These are phyloP conservation scores for Fraxinus velutina DNA, from an alignment of 305 asterid species.

Conservation along the genomic window DNA sequence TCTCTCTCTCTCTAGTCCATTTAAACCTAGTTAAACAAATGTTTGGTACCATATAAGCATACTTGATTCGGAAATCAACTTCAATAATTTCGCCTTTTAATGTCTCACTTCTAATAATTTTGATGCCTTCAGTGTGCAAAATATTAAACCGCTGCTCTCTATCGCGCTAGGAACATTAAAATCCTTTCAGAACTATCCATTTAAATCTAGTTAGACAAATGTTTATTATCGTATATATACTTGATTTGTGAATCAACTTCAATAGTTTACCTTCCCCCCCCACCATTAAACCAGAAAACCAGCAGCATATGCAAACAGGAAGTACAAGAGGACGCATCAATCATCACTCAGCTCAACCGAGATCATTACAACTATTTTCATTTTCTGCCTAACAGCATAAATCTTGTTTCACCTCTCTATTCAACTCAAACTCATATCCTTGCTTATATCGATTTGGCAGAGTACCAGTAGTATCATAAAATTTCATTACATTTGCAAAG, in stretches of 20 bases:
- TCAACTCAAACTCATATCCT: neutral
- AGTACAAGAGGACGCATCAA: neutral
- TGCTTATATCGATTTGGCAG: neutral
- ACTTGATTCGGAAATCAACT: neutral
- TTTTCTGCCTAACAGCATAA: neutral
- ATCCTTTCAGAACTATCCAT: neutral
- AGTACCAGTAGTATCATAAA: neutral
- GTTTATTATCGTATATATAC: neutral
- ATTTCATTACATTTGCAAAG: neutral
- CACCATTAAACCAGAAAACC: neutral
- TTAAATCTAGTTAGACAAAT: neutral
- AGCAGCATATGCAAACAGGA: neutral
- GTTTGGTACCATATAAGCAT: neutral
- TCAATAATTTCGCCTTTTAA: neutral
- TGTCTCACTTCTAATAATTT: neutral
- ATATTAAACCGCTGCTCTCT: neutral
- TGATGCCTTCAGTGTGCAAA: neutral
- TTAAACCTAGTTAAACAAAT: neutral
- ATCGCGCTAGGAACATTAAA: neutral
- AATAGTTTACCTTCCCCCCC: neutral
- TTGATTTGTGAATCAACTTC: neutral
- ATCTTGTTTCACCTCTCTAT: neutral
- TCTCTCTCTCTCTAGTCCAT: neutral
- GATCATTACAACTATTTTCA: neutral
- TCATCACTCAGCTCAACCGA: neutral